These are phyloP conservation scores for Verticillium nubilum DNA, from an alignment of 2,329 filamentous ascomycete genomes.

Conservation along the genomic window DNA sequence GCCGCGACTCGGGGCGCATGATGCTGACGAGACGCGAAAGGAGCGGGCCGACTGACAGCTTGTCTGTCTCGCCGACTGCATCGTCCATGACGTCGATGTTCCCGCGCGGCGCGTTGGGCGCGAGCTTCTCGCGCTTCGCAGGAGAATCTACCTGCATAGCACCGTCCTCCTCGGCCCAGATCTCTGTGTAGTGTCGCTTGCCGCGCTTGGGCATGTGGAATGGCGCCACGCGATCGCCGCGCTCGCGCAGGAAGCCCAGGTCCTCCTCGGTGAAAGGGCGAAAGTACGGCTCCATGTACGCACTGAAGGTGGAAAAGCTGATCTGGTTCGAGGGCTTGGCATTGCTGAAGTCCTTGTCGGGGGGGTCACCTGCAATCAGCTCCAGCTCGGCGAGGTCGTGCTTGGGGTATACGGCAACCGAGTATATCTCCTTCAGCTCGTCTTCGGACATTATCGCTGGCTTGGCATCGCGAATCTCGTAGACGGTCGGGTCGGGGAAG, in stretches of 20 bases:
- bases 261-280: constrained; percentile 89
- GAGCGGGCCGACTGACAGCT: constrained; percentile 83
- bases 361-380: constrained; percentile 80
- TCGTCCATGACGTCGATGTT: constrained; percentile 84
- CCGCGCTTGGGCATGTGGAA: constrained; percentile 85
- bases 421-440: constrained; percentile 83
- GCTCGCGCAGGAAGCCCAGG: constrained; percentile 83
- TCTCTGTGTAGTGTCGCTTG: constrained; percentile 78
- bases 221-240: constrained; percentile 75
- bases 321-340: constrained; percentile 93
- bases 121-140: constrained; percentile 58
- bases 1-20: constrained; percentile 69
- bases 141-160: constrained; percentile 66
- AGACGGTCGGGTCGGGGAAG: constrained; percentile 88
- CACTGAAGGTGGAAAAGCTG: constrained; percentile 86
- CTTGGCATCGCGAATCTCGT: constrained; percentile 76
- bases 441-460: constrained; percentile 71
- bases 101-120: constrained; percentile 78
- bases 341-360: constrained; percentile 92
- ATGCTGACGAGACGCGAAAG: constrained; percentile 74
- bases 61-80: constrained; percentile 79
- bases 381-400: constrained; percentile 78
- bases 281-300: constrained; percentile 88
- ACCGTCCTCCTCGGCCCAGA: constrained; percentile 94
- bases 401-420: constrained; percentile 76